Evolutionary conservation across 225 moss, liverwort and hornwort species (phyloP), one percentile per base, ranked within the genome.

Genomic region (Physcomitrium patens): DNA sequence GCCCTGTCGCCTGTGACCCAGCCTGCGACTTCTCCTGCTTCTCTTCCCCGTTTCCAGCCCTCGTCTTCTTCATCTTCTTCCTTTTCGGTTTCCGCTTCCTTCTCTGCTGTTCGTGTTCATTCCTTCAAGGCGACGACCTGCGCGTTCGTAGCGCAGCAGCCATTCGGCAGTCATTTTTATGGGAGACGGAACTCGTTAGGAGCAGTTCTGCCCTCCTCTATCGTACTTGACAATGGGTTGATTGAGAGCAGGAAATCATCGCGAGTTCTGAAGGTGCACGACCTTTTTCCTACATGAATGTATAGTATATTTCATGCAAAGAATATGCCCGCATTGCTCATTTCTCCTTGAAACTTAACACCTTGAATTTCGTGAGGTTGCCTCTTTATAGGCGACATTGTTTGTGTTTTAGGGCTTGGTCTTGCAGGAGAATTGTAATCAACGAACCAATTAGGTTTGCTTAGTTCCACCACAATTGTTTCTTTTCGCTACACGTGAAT

Each of bases 1-100:
- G 73, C 76, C 47, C 71, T 64, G 72, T 72, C 72, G 69, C 73
- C 76, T 12, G 78, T 77, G 82, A 7, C 65, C 67, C 73, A 73
- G 77, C 17, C 68, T 43, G 26, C 67, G 0, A 49, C 51, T 19
- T 46, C 59, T 0, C 59, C 67, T 26, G 23, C 37, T 41, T 37
- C 69, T 18, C 14, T 16, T 52, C 50, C 55, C 23, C 67, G 71
- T 7, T 28, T 19, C 2, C 77, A 59, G 60, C 44, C 65, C 58
- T 56, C 71, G 0, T n/a, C 20, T 12, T 17, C 54, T 12, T 12
- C 14, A 1, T 72, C 77, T 41, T 69, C 69, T 12, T 0, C 63
- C 22, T 56, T 55, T 6, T 69, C 72, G 26, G 53, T 59, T 66
- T 60, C 80, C 9, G 37, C 72, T 68, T 72, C 62, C 3, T 49